These are phyloP conservation scores for Pyrus bretschneideri DNA, from an alignment of 306 rosid genomes.

Conservation along the genomic window DNA sequence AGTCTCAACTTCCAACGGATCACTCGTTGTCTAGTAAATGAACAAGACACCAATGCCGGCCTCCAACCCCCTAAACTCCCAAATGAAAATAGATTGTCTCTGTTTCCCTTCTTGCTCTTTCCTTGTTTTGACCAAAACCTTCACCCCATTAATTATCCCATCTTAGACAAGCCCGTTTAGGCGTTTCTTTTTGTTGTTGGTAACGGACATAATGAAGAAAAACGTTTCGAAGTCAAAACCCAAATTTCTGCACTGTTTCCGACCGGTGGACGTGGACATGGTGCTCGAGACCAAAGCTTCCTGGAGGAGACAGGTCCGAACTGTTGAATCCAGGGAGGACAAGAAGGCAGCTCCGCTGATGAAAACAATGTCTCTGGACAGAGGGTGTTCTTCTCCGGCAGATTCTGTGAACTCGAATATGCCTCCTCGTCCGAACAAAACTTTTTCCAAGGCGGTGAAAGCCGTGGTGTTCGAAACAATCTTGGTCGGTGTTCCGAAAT, in stretches of 20 bases:
- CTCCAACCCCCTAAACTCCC: not conserved
- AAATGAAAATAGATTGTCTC: not conserved
- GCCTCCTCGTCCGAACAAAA: conserved; percentile 30
- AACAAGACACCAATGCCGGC: conserved; percentile 4
- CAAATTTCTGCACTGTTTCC: conserved; percentile 63
- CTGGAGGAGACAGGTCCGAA: not conserved
- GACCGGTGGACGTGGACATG: conserved; percentile 50
- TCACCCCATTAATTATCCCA: not conserved
- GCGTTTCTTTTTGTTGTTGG: not conserved
- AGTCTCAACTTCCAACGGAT: not conserved
- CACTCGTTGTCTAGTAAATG: not conserved
- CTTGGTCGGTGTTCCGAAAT: conserved; percentile 33
- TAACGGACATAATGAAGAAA: conserved; percentile 32
- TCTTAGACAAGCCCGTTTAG: not conserved
- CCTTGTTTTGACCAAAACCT: conserved; percentile 6
- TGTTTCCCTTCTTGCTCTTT: conserved; percentile 1
- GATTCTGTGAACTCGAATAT: not conserved
- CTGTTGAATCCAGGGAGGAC: conserved; percentile 6
- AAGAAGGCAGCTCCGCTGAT: not conserved
- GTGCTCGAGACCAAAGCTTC: conserved; percentile 25
- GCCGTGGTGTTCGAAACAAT: conserved; percentile 42
- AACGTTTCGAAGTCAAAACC: conserved; percentile 26
- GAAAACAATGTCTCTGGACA: conserved; percentile 11
- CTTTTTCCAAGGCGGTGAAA: conserved; percentile 37
- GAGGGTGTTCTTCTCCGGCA: conserved; percentile 5